Conservation (phyloP, 139 green algal genomes). For the Chlorella sp. region DNA sequence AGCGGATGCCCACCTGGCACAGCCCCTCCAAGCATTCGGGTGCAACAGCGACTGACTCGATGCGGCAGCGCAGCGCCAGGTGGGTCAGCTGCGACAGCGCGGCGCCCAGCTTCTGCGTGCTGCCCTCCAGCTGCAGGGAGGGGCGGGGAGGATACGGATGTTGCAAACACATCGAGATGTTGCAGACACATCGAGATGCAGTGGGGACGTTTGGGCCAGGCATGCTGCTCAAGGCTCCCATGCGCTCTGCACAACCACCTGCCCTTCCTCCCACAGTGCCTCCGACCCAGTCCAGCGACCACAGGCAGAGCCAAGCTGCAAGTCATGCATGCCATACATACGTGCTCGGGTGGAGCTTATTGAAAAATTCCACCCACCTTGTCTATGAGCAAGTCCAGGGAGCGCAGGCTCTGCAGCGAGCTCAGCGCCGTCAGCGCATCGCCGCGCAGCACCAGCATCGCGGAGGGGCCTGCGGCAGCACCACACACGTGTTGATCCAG, state of each 20-base stretch:
- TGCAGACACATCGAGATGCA: background rate
- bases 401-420: background rate
- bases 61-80: constrained; percentile 1
- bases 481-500: no score
- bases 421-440: background rate
- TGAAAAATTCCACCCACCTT: background rate
- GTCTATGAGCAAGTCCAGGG: constrained; percentile 5
- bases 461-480: background rate
- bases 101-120: background rate
- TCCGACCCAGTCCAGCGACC: background rate
- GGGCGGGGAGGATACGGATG: background rate
- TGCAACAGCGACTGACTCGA: background rate
- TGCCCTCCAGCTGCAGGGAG: background rate
- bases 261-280: background rate
- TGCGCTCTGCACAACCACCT: background rate
- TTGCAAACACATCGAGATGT: no score
- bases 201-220: no score
- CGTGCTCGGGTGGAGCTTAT: no score
- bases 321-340: no score
- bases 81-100: background rate
- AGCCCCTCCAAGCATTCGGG: background rate
- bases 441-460: background rate
- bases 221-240: background rate
- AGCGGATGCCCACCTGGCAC: background rate
- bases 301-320: background rate